These are phyloP conservation scores for Aureobasidium pullulans DNA, from an alignment of 2,329 filamentous ascomycete species.

Conservation along the genomic window DNA sequence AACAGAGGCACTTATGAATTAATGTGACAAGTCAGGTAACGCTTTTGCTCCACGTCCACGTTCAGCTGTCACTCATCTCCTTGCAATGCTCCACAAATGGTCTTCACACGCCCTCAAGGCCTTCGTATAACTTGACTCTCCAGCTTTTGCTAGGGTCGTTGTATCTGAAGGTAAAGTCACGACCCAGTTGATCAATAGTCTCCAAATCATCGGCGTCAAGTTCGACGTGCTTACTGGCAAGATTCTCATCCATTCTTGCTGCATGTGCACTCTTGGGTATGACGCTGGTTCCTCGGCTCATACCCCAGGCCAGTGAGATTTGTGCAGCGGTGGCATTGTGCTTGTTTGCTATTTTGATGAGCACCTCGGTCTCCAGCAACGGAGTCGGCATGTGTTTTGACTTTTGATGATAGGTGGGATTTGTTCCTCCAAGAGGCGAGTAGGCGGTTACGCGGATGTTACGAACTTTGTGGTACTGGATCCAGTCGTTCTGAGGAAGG, in stretches of 20 bases:
- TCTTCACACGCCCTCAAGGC: constrained; percentile 29
- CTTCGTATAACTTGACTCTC: constrained; percentile 36
- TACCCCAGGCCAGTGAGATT: constrained; percentile 42
- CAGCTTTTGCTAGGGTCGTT: constrained; percentile 36
- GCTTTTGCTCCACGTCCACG: no score
- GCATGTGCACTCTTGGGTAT: constrained; percentile 46
- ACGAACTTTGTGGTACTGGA: constrained; percentile 43
- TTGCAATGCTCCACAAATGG: background rate
- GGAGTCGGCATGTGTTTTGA: constrained; percentile 23
- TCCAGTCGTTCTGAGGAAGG: constrained; percentile 46
- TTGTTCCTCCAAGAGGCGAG: constrained; percentile 38
- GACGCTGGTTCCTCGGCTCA: constrained; percentile 40
- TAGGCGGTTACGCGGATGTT: constrained; percentile 49
- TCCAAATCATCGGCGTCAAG: constrained; percentile 34
- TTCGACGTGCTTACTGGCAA: constrained; percentile 28
- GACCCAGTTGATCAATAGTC: constrained; percentile 26
- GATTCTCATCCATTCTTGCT: constrained; percentile 39
- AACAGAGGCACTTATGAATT: no score
- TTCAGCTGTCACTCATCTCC: background rate
- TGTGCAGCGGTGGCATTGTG: constrained; percentile 39
- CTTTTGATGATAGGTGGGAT: constrained; percentile 38
- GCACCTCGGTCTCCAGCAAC: constrained; percentile 37
- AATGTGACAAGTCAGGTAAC: no score
- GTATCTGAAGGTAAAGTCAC: constrained; percentile 29
- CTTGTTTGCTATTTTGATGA: constrained; percentile 32